Percentiles rank a stretch among this genome's conserved stretches.
phyloP scores from a whole-genome alignment of 768 basidiomycete genomes.

The Tubosaeta sp. region DNA sequence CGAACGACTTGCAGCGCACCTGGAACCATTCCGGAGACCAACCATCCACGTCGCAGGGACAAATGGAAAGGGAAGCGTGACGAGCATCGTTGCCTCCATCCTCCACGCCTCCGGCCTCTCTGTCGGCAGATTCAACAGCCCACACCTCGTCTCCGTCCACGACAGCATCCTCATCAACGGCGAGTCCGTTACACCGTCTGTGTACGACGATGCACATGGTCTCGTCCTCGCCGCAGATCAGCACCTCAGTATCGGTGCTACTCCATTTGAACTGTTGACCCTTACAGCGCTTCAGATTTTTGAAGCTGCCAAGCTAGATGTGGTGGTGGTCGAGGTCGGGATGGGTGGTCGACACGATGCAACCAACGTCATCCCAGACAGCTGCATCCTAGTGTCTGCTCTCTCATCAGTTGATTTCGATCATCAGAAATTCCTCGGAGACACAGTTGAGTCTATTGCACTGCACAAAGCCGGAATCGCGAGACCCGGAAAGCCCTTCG shows the following conservation, averaged over 20 bases:
- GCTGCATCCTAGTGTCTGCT: slow-evolving; percentile 68
- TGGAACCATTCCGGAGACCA: slow-evolving; percentile 68
- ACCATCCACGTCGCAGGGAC: slow-evolving; percentile 92
- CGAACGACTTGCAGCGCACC: slow-evolving; percentile 41
- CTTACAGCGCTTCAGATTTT: slow-evolving; percentile 77
- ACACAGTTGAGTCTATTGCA: slow-evolving; percentile 69
- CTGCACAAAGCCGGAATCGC: slow-evolving; percentile 82
- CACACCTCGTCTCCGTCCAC: slow-evolving; percentile 74
- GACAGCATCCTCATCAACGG: slow-evolving; percentile 76
- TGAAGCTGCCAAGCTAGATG: slow-evolving; percentile 62
- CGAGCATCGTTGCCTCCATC: slow-evolving; percentile 76
- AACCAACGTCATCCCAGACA: slow-evolving; percentile 81
- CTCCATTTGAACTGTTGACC: slow-evolving; percentile 82
- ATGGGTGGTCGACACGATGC: slow-evolving; percentile 93
- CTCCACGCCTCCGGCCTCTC: slow-evolving; percentile 50
- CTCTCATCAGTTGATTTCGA: slow-evolving; percentile 88
- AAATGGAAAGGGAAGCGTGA: slow-evolving; percentile 95
- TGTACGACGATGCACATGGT: slow-evolving; percentile 45
- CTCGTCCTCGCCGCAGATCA: slow-evolving; percentile 48
- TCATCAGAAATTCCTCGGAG: slow-evolving; percentile 87
- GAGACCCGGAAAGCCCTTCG: slow-evolving; percentile 53
- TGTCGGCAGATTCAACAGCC: slow-evolving; percentile 87
- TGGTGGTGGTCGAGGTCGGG: slow-evolving; percentile 89
- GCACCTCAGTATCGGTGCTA: slow-evolving; percentile 45
- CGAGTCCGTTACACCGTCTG: slow-evolving; percentile 40